A percentile compares a stretch with the other conserved stretches of the same genome.
Conservation (phyloP, 1,139 yeast species). For the Yamadazyma dushanensis region DNA sequence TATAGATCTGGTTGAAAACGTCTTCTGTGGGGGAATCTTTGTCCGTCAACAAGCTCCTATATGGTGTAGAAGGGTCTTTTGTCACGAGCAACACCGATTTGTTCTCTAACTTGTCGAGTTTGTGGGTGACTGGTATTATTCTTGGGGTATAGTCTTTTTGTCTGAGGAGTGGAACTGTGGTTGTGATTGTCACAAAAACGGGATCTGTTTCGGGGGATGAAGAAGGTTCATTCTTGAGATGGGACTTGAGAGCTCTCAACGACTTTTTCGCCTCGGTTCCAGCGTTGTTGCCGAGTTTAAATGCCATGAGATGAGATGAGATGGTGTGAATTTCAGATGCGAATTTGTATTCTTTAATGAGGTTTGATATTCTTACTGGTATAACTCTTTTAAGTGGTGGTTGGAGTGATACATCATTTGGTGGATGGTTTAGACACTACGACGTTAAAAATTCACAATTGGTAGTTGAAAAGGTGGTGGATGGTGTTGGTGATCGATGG, state of each 20-base stretch:
- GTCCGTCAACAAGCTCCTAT: constrained; percentile 45
- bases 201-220: constrained; percentile 22
- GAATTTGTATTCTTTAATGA: neutral
- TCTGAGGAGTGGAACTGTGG: constrained; percentile 47
- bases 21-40: constrained; percentile 59
- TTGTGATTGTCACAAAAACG: constrained; percentile 55
- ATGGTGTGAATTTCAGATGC: neutral
- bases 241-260: constrained; percentile 34
- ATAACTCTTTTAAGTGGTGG: too few species aligned
- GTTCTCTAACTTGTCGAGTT: constrained; percentile 46
- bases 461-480: too few species aligned
- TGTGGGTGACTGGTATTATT: constrained; percentile 59
- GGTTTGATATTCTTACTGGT: neutral
- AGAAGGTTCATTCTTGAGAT: constrained; percentile 16
- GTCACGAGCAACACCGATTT: constrained; percentile 60
- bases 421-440: too few species aligned
- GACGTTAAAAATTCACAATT: too few species aligned
- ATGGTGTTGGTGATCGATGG: constrained; percentile 9
- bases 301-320: constrained; percentile 7
- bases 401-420: too few species aligned
- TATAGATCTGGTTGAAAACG: constrained; percentile 54
- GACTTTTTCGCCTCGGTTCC: constrained; percentile 30
- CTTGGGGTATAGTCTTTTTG: constrained; percentile 62
- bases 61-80: constrained; percentile 64
- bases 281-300: constrained; percentile 26